Evolutionary conservation across 805 yeast species (phyloP).

Genomic region (Candida peoriensis): DNA sequence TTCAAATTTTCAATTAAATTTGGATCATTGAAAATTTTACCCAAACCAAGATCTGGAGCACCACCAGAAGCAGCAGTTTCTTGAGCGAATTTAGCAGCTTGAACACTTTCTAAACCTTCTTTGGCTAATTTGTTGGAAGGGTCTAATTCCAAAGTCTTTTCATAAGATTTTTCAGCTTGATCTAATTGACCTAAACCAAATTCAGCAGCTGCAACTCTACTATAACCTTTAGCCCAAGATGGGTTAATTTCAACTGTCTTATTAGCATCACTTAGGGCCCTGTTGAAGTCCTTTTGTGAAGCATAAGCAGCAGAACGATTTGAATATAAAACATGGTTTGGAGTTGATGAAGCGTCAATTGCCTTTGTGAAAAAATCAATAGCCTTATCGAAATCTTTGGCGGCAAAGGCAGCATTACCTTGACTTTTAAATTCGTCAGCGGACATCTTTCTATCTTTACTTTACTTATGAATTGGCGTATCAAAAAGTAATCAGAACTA

Average conservation of each 20-base stretch:
- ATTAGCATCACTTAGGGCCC: slow-evolving; percentile 82
- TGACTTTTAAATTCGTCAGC: slow-evolving; percentile 81
- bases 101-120: slow-evolving; percentile 71
- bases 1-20: slow-evolving; percentile 67
- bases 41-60: slow-evolving; percentile 70
- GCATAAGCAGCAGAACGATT: slow-evolving; percentile 93
- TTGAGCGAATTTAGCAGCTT: slow-evolving; percentile 47
- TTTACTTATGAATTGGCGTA: no score
- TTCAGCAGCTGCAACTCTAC: slow-evolving; percentile 89
- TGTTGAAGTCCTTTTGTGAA: slow-evolving; percentile 63
- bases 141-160: slow-evolving; percentile 78
- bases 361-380: slow-evolving; percentile 80
- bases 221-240: slow-evolving; percentile 93
- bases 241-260: slow-evolving; percentile 78
- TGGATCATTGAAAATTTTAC: slow-evolving; percentile 77
- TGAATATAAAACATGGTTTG: slow-evolving; percentile 90
- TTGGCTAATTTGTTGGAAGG: slow-evolving; percentile 80
- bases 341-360: slow-evolving; percentile 71
- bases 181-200: slow-evolving; percentile 80
- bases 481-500: no score
- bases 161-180: slow-evolving; percentile 65
- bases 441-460: slow-evolving; percentile 33
- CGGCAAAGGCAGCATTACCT: slow-evolving; percentile 90
- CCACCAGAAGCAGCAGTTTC: slow-evolving; percentile 31
- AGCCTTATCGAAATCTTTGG: slow-evolving; percentile 79